Conservation (phyloP, 306 rosid genomes). For the Cotoneaster glaucophyllus region DNA sequence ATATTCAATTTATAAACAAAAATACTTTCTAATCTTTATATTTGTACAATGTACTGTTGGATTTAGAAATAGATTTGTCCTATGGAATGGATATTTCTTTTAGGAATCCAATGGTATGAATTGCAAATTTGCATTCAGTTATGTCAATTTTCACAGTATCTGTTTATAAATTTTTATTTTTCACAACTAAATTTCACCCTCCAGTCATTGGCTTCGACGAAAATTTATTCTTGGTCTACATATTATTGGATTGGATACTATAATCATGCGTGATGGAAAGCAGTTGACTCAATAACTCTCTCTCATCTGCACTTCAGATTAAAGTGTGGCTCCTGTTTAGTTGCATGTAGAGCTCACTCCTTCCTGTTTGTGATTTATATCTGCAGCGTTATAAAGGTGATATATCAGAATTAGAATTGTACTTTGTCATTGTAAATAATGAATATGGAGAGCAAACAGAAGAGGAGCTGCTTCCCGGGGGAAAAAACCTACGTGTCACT, state of each 20-base stretch:
- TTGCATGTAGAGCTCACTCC: background rate
- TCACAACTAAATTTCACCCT: too few relatives aligned
- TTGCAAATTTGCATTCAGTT: background rate
- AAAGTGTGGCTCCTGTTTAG: background rate
- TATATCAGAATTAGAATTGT: slow-evolving; percentile 74
- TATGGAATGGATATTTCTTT: background rate
- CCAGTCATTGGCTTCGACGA: background rate
- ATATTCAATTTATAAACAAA: background rate
- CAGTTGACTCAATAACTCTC: background rate
- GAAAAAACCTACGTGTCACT: slow-evolving; percentile 66
- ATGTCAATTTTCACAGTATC: background rate
- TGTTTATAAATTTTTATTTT: background rate
- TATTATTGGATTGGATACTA: background rate
- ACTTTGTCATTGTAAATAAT: slow-evolving; percentile 84
- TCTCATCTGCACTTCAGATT: background rate
- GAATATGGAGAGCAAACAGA: slow-evolving; percentile 98
- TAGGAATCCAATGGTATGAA: background rate
- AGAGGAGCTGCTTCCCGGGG: slow-evolving; percentile 87
- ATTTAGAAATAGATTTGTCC: background rate
- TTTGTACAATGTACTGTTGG: background rate
- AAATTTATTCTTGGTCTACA: background rate
- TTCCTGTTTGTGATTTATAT: slow-evolving; percentile 10
- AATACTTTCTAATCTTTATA: background rate
- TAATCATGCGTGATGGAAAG: background rate
- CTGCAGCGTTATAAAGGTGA: slow-evolving; percentile 76